phyloP scores from a whole-genome alignment of 495 filamentous ascomycete genomes.

The Penicillium nucicola region DNA sequence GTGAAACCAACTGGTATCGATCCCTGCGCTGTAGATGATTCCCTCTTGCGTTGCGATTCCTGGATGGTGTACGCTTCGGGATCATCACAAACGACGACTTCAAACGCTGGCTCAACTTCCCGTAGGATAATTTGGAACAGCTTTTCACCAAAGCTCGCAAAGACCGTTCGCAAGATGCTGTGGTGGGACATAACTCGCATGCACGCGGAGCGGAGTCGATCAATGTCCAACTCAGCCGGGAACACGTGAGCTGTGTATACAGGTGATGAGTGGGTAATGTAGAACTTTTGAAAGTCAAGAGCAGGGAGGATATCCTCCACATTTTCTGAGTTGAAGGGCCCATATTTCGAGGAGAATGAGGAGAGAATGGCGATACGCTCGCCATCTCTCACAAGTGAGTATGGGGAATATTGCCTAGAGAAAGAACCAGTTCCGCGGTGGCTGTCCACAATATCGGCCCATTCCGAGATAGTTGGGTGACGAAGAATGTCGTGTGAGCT shows the following conservation, averaged over 20 bases:
- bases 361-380: not conserved
- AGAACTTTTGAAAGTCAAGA: constrained; percentile 9
- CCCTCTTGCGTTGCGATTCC: not conserved
- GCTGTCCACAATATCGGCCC: not conserved
- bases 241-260: constrained; percentile 1
- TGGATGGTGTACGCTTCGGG: not conserved
- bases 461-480: constrained; percentile 3
- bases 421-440: not conserved
- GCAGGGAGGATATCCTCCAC: constrained; percentile 17
- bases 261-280: constrained; percentile 16
- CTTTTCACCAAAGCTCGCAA: too few relatives aligned
- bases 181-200: not conserved
- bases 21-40: not conserved
- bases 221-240: not conserved
- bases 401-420: not conserved
- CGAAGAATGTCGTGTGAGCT: constrained; percentile 1
- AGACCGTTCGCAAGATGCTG: not conserved
- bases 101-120: not conserved
- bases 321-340: not conserved
- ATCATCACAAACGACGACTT: not conserved
- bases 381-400: constrained; percentile 4
- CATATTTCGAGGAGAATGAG: not conserved
- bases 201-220: constrained; percentile 3
- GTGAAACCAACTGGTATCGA: not conserved
- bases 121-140: not conserved